These are phyloP conservation scores for Ceratocystis albifundus DNA, from an alignment of 2,329 filamentous ascomycete genomes.

Conservation along the genomic window DNA sequence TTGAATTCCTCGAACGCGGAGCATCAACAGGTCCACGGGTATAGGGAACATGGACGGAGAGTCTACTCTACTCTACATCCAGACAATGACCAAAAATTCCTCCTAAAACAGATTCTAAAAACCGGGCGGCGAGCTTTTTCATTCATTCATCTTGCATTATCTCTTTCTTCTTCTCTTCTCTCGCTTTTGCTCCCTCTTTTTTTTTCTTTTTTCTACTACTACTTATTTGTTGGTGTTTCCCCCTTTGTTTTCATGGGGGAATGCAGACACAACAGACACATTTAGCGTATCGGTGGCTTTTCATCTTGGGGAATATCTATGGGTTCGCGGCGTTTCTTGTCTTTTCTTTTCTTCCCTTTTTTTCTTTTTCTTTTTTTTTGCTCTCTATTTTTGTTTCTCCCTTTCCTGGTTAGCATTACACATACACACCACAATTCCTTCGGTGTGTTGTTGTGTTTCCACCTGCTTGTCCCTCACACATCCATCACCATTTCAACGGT, in stretches of 20 bases:
- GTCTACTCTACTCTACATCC: constrained; percentile 8
- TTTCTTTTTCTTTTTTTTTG: constrained; percentile 21
- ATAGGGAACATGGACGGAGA: background rate
- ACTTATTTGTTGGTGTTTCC: constrained; percentile 10
- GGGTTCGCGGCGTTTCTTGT: constrained; percentile 13
- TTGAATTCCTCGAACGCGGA: constrained; percentile 42
- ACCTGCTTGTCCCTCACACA: too few species aligned
- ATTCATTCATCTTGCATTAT: constrained; percentile 1
- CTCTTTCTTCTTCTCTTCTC: constrained; percentile 6
- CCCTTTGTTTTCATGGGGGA: constrained; percentile 12
- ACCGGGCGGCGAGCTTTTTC: constrained; percentile 1
- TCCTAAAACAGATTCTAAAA: constrained; percentile 6
- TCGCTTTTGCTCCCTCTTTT: background rate
- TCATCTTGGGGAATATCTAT: constrained; percentile 5
- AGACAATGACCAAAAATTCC: background rate
- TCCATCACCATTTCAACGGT: background rate
- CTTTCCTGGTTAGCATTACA: background rate
- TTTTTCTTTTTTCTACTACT: background rate
- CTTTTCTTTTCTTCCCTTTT: constrained; percentile 18
- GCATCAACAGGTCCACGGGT: constrained; percentile 40
- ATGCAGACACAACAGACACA: background rate
- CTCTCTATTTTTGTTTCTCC: background rate
- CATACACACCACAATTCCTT: background rate
- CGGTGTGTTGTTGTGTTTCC: too few species aligned
- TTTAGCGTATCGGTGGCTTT: constrained; percentile 11